Percentiles rank a stretch among this genome's conserved stretches.
phyloP scores from a whole-genome alignment of 1,284 basidiomycete species.

The Pascua sp. region DNA sequence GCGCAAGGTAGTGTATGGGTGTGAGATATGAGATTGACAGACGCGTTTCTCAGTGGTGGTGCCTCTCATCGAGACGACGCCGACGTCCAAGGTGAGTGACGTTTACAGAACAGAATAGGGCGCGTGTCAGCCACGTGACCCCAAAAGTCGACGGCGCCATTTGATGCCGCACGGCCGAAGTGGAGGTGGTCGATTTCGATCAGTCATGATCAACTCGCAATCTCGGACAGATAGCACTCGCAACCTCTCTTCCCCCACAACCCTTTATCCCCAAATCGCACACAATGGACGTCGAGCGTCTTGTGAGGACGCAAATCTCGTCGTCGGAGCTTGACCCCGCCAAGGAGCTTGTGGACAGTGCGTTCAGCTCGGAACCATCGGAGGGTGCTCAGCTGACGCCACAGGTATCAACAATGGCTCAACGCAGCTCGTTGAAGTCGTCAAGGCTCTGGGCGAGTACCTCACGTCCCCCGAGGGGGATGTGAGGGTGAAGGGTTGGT shows the following conservation, averaged over 20 bases:
- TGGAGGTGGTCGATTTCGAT: too few species aligned
- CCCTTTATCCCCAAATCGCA: background rate
- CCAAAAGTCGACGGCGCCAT: too few species aligned
- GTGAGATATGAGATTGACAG: background rate
- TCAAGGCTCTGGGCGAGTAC: slow-evolving; percentile 79
- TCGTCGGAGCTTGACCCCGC: slow-evolving; percentile 39
- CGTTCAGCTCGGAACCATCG: slow-evolving; percentile 5
- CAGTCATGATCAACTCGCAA: too few species aligned
- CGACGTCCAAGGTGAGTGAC: too few species aligned
- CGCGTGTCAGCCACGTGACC: too few species aligned
- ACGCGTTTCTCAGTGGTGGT: too few species aligned
- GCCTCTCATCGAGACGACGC: too few species aligned
- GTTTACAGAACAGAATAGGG: too few species aligned
- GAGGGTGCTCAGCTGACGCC: background rate
- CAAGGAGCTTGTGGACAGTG: slow-evolving; percentile 38
- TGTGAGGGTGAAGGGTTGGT: slow-evolving; percentile 70
- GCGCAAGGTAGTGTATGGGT: background rate
- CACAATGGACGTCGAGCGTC: slow-evolving; percentile 42
- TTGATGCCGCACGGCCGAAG: too few species aligned
- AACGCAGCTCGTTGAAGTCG: slow-evolving; percentile 71
- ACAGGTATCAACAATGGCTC: slow-evolving; percentile 64
- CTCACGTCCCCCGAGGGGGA: slow-evolving; percentile 80
- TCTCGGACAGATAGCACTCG: too few species aligned
- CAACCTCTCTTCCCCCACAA: background rate
- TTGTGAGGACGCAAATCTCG: slow-evolving; percentile 44